Conservation (phyloP, 2,329 filamentous ascomycete genomes). For the Aspergillus hortae region DNA sequence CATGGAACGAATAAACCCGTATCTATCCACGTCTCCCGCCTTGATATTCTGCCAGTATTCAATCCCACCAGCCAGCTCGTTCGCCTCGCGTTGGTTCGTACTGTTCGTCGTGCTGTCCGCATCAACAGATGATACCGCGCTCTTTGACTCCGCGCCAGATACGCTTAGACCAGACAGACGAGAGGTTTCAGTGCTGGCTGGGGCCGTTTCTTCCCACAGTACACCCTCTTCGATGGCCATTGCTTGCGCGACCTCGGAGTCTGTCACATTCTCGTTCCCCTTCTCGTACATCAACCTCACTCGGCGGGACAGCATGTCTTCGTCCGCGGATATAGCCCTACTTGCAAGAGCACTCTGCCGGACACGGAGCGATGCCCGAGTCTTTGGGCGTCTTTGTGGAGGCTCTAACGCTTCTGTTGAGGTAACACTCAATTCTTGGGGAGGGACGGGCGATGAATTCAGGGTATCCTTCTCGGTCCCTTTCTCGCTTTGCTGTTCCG, state of each 20-base stretch:
- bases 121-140: conserved; percentile 23
- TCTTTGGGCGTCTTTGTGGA: conserved; percentile 25
- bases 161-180: conserved; percentile 22
- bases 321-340: conserved; percentile 59
- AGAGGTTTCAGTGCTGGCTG: conserved; percentile 26
- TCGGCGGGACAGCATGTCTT: conserved; percentile 60
- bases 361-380: conserved; percentile 36
- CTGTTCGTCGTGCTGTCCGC: conserved; percentile 27
- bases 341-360: conserved; percentile 35
- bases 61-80: conserved; percentile 60
- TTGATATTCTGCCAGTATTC: conserved; percentile 63
- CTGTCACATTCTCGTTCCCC: conserved; percentile 54
- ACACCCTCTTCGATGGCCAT: conserved; percentile 37
- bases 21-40: conserved; percentile 59
- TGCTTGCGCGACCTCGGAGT: conserved; percentile 37
- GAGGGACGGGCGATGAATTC: conserved; percentile 6
- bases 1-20: conserved; percentile 57
- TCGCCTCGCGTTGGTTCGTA: conserved; percentile 45
- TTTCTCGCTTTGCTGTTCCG: conserved; percentile 1
- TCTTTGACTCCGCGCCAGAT: conserved; percentile 26
- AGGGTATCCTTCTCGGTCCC: conserved; percentile 1
- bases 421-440: conserved; percentile 10
- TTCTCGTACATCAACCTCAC: conserved; percentile 63
- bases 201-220: conserved; percentile 37
- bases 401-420: conserved; percentile 20